phyloP scores from a whole-genome alignment of 225 moss, liverwort and hornwort genomes.

The Polytrichum commune region DNA sequence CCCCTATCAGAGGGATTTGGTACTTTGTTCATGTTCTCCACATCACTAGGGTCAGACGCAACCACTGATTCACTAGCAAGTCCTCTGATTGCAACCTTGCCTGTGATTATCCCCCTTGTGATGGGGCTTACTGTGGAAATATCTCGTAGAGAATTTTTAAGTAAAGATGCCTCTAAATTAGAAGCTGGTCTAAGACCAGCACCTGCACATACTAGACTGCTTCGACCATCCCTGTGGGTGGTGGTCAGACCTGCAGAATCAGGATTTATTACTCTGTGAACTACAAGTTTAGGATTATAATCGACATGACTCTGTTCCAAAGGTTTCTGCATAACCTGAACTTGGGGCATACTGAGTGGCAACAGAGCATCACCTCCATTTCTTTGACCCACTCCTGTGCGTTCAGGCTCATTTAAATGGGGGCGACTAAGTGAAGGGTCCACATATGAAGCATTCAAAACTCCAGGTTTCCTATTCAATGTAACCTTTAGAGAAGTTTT shows the following conservation, averaged over 20 bases:
- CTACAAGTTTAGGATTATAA: no score
- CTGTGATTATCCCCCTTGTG: no score
- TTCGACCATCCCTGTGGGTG: conserved; percentile 13
- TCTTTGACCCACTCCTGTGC: conserved; percentile 7
- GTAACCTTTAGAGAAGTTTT: conserved; percentile 13
- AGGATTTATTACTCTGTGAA: no score
- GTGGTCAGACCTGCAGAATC: no score
- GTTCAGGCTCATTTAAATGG: conserved; percentile 12
- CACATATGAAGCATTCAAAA: conserved; percentile 11
- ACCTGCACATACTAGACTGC: conserved; percentile 6
- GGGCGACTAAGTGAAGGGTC: conserved; percentile 3
- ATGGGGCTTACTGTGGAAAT: conserved; percentile 1
- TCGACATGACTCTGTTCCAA: neutral
- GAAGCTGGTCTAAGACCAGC: conserved; percentile 9
- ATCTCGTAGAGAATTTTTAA: conserved; percentile 3
- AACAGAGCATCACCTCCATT: conserved; percentile 5
- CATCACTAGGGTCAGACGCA: conserved; percentile 4
- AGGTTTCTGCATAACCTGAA: conserved; percentile 11
- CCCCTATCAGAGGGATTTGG: neutral
- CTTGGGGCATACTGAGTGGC: conserved; percentile 13
- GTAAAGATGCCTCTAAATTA: conserved; percentile 6
- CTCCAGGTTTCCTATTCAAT: conserved; percentile 21
- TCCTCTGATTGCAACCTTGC: no score
- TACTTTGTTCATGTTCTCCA: conserved; percentile 7
- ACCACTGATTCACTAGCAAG: conserved; percentile 1